Conservation (phyloP, 768 basidiomycete genomes). For the Phlebiopsis gigantea region DNA sequence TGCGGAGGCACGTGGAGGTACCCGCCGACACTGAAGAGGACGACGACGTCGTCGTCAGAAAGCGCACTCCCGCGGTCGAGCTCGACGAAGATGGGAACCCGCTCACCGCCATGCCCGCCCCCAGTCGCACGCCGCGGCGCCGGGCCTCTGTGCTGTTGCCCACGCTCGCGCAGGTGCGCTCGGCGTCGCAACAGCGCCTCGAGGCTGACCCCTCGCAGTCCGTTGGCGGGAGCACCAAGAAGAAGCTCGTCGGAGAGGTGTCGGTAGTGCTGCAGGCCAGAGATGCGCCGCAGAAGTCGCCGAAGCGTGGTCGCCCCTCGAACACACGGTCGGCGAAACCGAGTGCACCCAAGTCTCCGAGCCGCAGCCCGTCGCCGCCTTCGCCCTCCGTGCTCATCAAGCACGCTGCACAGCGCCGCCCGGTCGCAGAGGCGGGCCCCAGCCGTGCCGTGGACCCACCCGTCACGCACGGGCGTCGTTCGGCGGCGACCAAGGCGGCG, state of each 20-base stretch:
- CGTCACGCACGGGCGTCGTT: conserved; percentile 31
- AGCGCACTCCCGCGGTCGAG: neutral
- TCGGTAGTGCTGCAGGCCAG: conserved; percentile 21
- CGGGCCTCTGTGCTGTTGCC: conserved; percentile 11
- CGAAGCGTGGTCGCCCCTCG: conserved; percentile 1
- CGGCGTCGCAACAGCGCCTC: neutral
- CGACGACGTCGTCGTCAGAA: neutral
- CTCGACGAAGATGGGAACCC: neutral
- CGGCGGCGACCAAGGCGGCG: conserved; percentile 41
- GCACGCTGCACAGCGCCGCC: neutral
- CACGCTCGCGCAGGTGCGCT: conserved; percentile 9
- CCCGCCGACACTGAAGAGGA: conserved; percentile 9
- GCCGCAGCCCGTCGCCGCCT: conserved; percentile 1
- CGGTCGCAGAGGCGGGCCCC: conserved; percentile 15
- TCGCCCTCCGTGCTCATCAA: neutral
- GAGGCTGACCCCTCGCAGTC: neutral
- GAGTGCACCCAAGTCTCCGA: conserved; percentile 2
- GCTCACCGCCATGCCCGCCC: neutral
- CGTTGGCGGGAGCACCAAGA: neutral
- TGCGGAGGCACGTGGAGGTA: neutral
- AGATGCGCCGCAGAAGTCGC: conserved; percentile 20
- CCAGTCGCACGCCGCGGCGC: conserved; percentile 1
- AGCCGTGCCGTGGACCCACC: conserved; percentile 13
- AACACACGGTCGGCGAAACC: conserved; percentile 3
- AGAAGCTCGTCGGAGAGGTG: conserved; percentile 6